Conservation (phyloP, 2,329 filamentous ascomycete species). For the Apiospora pterosperma region DNA sequence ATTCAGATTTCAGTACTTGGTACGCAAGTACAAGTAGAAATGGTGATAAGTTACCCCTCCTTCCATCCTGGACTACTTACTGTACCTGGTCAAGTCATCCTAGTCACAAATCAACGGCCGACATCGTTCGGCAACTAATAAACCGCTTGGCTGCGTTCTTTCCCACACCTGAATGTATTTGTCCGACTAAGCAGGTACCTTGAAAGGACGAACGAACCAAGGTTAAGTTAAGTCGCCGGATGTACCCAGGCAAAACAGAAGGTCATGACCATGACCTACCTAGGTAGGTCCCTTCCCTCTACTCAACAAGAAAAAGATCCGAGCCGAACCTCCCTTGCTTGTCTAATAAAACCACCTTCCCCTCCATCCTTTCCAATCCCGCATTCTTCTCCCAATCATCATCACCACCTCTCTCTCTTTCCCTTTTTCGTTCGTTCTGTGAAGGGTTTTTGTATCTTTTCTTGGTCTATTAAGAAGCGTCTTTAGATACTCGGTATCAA, state of each 20-base stretch:
- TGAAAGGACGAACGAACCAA: background rate
- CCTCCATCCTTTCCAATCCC: slow-evolving; percentile 6
- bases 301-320: slow-evolving; percentile 11
- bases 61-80: background rate
- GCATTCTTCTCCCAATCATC: slow-evolving; percentile 11
- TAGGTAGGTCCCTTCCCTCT: slow-evolving; percentile 1
- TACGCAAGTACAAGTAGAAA: too few species aligned
- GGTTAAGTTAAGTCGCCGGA: background rate
- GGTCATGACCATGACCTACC: background rate
- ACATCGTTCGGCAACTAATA: background rate
- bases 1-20: too few species aligned
- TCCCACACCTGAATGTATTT: background rate
- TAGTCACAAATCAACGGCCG: background rate
- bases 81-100: background rate
- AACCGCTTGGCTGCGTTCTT: too few species aligned
- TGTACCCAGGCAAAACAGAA: background rate
- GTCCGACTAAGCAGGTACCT: background rate
- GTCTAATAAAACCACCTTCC: background rate
- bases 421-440: background rate
- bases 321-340: slow-evolving; percentile 3
- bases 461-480: background rate
- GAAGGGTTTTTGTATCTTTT: background rate
- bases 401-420: slow-evolving; percentile 10
- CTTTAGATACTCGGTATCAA: background rate
- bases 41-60: too few species aligned